Conservation (phyloP, 768 basidiomycete species). For the Trametes coccinea region DNA sequence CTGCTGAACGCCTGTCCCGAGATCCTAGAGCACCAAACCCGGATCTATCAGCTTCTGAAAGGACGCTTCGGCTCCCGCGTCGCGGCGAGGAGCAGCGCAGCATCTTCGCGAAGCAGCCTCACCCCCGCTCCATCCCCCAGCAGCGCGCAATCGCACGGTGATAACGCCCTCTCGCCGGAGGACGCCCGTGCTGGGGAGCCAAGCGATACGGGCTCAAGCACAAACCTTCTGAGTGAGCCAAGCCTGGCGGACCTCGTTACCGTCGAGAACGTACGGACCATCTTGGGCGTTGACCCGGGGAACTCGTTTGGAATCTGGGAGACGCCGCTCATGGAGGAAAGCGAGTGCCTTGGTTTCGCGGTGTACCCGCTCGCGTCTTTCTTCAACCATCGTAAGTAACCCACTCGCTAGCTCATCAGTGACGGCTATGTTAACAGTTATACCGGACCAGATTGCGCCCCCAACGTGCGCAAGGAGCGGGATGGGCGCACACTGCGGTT, state of each 20-base stretch:
- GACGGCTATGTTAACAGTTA: too few species aligned
- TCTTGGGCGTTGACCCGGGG: slow-evolving; percentile 60
- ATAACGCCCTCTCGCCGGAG: slow-evolving; percentile 3
- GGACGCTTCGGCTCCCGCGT: slow-evolving; percentile 15
- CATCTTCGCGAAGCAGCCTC: slow-evolving; percentile 16
- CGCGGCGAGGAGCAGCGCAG: background rate
- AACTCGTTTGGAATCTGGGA: slow-evolving; percentile 75
- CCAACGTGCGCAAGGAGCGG: slow-evolving; percentile 51
- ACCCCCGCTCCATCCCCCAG: slow-evolving; percentile 11
- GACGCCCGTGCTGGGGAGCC: background rate
- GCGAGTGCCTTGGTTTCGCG: slow-evolving; percentile 62
- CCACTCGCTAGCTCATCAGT: too few species aligned
- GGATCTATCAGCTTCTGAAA: slow-evolving; percentile 53
- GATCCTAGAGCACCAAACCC: slow-evolving; percentile 52
- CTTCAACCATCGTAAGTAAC: slow-evolving; percentile 63
- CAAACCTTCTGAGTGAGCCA: slow-evolving; percentile 20
- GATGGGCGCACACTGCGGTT: slow-evolving; percentile 48
- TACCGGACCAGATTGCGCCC: slow-evolving; percentile 45
- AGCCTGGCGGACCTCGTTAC: slow-evolving; percentile 38
- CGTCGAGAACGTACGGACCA: slow-evolving; percentile 48
- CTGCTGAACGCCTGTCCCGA: slow-evolving; percentile 49
- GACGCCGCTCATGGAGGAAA: slow-evolving; percentile 41
- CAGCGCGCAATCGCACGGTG: background rate
- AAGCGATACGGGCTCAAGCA: slow-evolving; percentile 33
- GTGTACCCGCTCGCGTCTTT: slow-evolving; percentile 61